A percentile compares a stretch with the other conserved stretches of the same genome.
Evolutionary conservation across 2,329 filamentous ascomycete genomes (phyloP).

Genomic region (Fusarium lyarnte): DNA sequence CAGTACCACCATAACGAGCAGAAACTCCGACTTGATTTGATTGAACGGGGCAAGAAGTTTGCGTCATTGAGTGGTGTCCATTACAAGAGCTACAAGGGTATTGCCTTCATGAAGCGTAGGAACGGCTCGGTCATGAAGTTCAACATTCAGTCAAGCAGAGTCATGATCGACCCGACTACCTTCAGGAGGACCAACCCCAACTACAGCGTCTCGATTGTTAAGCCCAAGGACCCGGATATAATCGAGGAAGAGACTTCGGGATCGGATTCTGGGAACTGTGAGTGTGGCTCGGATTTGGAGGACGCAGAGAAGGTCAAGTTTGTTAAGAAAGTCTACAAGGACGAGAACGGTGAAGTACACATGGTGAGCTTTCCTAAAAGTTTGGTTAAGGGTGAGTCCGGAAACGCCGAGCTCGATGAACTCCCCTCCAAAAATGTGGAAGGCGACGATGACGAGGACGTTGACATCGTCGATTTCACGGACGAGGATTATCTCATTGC

Average conservation of each 20-base stretch:
- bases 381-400: conserved; percentile 44
- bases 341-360: conserved; percentile 52
- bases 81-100: conserved; percentile 83
- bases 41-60: conserved; percentile 87
- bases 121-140: conserved; percentile 72
- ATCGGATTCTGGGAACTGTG: conserved; percentile 50
- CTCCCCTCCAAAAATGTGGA: conserved; percentile 49
- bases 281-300: conserved; percentile 53
- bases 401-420: conserved; percentile 65
- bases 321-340: conserved; percentile 63
- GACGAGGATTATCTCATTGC: conserved; percentile 87
- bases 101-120: conserved; percentile 87
- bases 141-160: conserved; percentile 84
- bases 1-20: conserved; percentile 80
- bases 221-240: conserved; percentile 74
- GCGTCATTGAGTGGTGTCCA: conserved; percentile 82
- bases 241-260: conserved; percentile 60
- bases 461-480: conserved; percentile 63
- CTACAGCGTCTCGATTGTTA: conserved; percentile 79
- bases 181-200: conserved; percentile 89
- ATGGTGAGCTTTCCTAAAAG: conserved; percentile 45
- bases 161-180: conserved; percentile 87
- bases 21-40: conserved; percentile 70
- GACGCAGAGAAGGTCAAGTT: conserved; percentile 55
- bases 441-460: not conserved